These are phyloP conservation scores for Diaporthe sp. DNA, from an alignment of 2,329 filamentous ascomycete species.

Conservation along the genomic window DNA sequence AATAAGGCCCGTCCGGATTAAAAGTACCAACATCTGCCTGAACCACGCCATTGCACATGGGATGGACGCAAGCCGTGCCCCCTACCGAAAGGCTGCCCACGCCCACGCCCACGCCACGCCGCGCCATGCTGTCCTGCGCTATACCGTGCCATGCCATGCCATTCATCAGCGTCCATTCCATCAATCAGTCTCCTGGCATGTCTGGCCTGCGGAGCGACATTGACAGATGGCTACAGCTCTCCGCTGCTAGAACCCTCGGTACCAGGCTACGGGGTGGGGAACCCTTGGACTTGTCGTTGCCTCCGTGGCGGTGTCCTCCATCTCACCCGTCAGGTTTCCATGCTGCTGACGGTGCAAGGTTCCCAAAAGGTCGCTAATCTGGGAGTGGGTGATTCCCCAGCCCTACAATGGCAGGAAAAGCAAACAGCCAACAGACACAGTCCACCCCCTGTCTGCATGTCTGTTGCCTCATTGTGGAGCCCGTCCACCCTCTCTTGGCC, in stretches of 20 bases:
- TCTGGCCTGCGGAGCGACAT: background rate
- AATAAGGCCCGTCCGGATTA: conserved; percentile 15
- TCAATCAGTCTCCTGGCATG: background rate
- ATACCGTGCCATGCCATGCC: conserved; percentile 1
- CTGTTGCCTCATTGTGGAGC: conserved; percentile 25
- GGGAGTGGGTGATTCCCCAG: conserved; percentile 30
- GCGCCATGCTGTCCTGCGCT: conserved; percentile 7
- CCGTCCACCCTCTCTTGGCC: conserved; percentile 27
- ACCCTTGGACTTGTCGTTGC: background rate
- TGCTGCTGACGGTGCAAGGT: conserved; percentile 28
- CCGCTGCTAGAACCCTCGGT: background rate
- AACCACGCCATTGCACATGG: conserved; percentile 19
- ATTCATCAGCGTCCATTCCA: background rate
- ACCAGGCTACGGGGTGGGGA: background rate
- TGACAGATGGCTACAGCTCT: background rate
- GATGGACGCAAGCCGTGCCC: conserved; percentile 1
- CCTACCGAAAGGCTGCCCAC: background rate
- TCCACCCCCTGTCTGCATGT: conserved; percentile 25
- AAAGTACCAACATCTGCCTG: conserved; percentile 24
- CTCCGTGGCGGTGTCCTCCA: conserved; percentile 18
- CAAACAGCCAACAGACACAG: conserved; percentile 29
- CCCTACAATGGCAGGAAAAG: conserved; percentile 34
- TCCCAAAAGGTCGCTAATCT: conserved; percentile 34
- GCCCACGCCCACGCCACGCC: conserved; percentile 21
- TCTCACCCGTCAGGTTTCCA: conserved; percentile 16